Percentiles rank a stretch among this genome's conserved stretches.
Conservation (phyloP, 768 basidiomycete species). For the Astraeus odoratus region DNA sequence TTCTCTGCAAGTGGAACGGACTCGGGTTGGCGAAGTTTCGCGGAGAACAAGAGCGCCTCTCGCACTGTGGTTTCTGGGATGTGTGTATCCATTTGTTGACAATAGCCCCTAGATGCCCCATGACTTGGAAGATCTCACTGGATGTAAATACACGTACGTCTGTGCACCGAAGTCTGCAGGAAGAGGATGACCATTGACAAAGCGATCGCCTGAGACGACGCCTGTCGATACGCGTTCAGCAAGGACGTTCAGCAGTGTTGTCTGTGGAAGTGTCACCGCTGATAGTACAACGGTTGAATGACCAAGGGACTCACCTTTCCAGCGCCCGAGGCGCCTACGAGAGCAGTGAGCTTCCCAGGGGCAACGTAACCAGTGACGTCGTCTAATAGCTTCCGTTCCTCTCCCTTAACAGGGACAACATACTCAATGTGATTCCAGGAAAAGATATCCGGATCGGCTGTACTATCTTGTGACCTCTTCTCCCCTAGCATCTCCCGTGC, state of each 20-base stretch:
- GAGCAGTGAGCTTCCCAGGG: constrained; percentile 44
- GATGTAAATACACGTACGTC: constrained; percentile 30
- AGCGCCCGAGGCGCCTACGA: constrained; percentile 40
- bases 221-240: constrained; percentile 44
- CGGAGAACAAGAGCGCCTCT: constrained; percentile 76
- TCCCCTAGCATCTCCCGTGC: background rate
- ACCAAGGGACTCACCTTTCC: constrained; percentile 17
- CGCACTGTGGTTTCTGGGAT: constrained; percentile 68
- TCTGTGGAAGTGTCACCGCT: constrained; percentile 25
- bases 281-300: background rate
- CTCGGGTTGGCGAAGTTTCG: constrained; percentile 67
- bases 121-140: background rate
- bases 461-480: constrained; percentile 28
- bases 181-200: constrained; percentile 48
- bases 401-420: constrained; percentile 38
- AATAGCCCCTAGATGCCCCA: constrained; percentile 49
- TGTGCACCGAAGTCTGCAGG: constrained; percentile 59
- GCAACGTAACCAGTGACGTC: constrained; percentile 43
- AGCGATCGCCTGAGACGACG: constrained; percentile 42
- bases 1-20: constrained; percentile 63
- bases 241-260: constrained; percentile 51
- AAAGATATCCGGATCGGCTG: constrained; percentile 47
- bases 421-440: constrained; percentile 74
- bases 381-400: constrained; percentile 38
- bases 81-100: constrained; percentile 83